phyloP scores from a whole-genome alignment of 2,329 filamentous ascomycete species.

The Talaromyces sp. region DNA sequence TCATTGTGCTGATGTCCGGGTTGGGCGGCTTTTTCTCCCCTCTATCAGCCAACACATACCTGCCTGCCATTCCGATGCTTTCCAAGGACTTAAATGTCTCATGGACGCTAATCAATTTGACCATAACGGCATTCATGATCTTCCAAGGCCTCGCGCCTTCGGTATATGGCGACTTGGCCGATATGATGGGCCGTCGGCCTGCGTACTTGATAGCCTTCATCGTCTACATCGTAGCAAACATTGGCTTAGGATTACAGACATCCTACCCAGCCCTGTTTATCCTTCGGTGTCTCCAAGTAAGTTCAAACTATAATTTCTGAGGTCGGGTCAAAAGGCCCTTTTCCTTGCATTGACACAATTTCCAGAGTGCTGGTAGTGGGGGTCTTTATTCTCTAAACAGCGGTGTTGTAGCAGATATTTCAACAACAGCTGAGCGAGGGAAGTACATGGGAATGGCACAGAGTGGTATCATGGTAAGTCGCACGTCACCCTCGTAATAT shows the following conservation, averaged over 20 bases:
- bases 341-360: not conserved
- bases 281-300: constrained; percentile 34
- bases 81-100: constrained; percentile 37
- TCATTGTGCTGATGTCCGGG: constrained; percentile 4
- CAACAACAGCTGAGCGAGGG: constrained; percentile 33
- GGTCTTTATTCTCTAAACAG: not conserved
- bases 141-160: constrained; percentile 52
- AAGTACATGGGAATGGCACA: constrained; percentile 36
- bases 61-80: constrained; percentile 40
- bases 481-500: not conserved
- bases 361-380: not conserved
- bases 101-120: constrained; percentile 34
- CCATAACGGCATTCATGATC: constrained; percentile 46
- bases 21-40: constrained; percentile 3
- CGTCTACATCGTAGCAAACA: constrained; percentile 36
- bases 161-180: constrained; percentile 48
- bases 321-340: constrained; percentile 19
- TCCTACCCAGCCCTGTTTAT: constrained; percentile 30
- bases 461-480: constrained; percentile 2
- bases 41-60: constrained; percentile 33
- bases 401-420: constrained; percentile 34
- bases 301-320: constrained; percentile 36
- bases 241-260: constrained; percentile 34
- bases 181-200: constrained; percentile 48
- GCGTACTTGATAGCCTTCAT: constrained; percentile 50